Evolutionary conservation across 495 filamentous ascomycete genomes (phyloP), one percentile per base, ranked within the genome.

Genomic region (Chaetomidium leptoderma): DNA sequence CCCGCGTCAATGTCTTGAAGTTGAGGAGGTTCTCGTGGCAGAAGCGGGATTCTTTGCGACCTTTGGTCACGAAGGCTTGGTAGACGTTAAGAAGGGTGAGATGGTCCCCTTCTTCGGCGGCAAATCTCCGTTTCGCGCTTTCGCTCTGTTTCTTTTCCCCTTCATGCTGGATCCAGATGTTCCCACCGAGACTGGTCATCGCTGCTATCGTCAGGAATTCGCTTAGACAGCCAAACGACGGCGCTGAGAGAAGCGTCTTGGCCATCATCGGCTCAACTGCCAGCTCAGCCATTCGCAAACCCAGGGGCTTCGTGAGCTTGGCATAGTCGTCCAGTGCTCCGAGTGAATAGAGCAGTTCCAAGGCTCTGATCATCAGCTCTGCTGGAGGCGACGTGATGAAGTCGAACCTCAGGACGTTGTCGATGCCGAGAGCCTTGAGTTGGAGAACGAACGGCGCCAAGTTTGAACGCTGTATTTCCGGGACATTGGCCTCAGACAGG

Each of bases 211-310:
- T 86, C 16, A 99, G 76, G 23, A 97, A 87, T 70, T 96, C 92
- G 65, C 84, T 87, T 29, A 91, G 70, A 66, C 92, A 97, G 29
- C 78, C 78, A 70, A 96, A 93, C 16, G 77, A 74, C 2, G 84
- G 73, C 1, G 90, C 89, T n/a, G 83, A 82, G 16, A 97, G 83
- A 9, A 97, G 80, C 7, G 89, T 91, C 70, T 92, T 96, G 14
- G 85, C 89, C 84, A 97, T 92, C 92, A 97, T 97, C 1, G 95
- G 95, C 62, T 96, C 91, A 16, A 97, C 83, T 0, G 92, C 87
- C 58, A 99, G 79, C 71, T 97, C 95, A 8, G 95, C 93, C 91
- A 99, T 97, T 48, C 92, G 83, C 50, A 82, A 75, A 2, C 95
- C 93, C 24, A 96, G 75, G 0, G 93, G 92, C 53, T 83, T 86